A percentile compares a stretch with the other conserved stretches of the same genome.
Conservation (phyloP, 2,329 filamentous ascomycete species). For the Ophiostoma ulmi region DNA sequence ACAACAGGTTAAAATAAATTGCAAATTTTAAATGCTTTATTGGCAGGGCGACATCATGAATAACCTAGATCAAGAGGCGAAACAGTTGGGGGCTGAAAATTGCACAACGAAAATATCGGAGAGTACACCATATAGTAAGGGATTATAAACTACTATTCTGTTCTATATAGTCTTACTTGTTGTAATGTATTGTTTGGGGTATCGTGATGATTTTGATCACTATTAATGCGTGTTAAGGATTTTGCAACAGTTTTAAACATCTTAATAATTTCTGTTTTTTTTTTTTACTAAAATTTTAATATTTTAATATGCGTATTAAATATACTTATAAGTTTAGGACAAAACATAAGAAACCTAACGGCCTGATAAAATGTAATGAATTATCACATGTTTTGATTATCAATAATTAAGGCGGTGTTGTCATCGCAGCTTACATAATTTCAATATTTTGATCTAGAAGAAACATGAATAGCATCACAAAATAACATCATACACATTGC, state of each 20-base stretch:
- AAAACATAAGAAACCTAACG: too few relatives aligned
- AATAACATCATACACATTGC: not conserved
- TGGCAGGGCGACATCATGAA: not conserved
- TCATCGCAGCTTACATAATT: not conserved
- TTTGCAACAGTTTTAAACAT: too few relatives aligned
- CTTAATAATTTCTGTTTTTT: too few relatives aligned
- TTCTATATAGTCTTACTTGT: not conserved
- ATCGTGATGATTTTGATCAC: not conserved
- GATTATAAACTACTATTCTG: slow-evolving; percentile 4
- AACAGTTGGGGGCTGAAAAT: slow-evolving; percentile 14
- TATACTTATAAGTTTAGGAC: too few relatives aligned
- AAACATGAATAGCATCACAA: not conserved
- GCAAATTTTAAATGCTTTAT: slow-evolving; percentile 3
- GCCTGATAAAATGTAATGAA: too few relatives aligned
- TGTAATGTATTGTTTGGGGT: not conserved
- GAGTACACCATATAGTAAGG: slow-evolving; percentile 3
- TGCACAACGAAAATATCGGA: slow-evolving; percentile 5
- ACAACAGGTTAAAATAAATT: not conserved
- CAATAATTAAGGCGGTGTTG: not conserved
- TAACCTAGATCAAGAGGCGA: slow-evolving; percentile 3
- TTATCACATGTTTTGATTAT: too few relatives aligned
- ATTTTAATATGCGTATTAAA: too few relatives aligned
- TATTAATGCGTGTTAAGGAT: too few relatives aligned
- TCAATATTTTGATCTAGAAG: not conserved
- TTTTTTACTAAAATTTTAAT: too few relatives aligned